These are phyloP conservation scores for Lyophyllum shimeji DNA, from an alignment of 768 basidiomycete species.

Conservation along the genomic window DNA sequence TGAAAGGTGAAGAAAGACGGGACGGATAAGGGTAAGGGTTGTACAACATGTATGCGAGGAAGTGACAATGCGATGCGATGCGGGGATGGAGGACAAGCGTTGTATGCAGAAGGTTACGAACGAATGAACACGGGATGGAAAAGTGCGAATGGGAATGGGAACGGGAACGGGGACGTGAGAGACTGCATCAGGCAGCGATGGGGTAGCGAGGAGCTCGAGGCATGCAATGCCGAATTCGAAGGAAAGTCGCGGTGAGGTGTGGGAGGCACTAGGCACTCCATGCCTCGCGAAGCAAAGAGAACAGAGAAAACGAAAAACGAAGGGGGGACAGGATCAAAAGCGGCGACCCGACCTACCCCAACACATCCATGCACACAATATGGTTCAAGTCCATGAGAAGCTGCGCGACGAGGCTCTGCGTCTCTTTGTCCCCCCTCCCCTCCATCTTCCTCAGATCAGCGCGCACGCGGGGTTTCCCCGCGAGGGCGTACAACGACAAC, in stretches of 20 bases:
- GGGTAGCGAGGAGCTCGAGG: too few relatives aligned
- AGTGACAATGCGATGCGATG: too few relatives aligned
- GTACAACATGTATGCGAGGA: too few relatives aligned
- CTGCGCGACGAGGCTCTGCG: background rate
- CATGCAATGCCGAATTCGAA: too few relatives aligned
- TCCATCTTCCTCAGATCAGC: background rate
- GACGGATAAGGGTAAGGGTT: too few relatives aligned
- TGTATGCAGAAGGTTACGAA: background rate
- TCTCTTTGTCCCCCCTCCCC: background rate
- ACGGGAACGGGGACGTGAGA: background rate
- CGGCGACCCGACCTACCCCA: background rate
- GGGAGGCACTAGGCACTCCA: too few relatives aligned
- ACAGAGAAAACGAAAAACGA: background rate
- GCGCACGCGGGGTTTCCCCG: background rate
- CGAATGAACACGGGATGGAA: background rate
- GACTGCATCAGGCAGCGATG: too few relatives aligned
- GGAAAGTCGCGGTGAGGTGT: too few relatives aligned
- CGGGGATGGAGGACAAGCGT: background rate
- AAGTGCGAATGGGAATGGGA: too few relatives aligned
- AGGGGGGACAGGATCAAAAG: background rate
- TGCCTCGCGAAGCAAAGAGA: background rate
- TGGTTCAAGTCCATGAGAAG: slow-evolving; percentile 5
- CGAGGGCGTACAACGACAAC: background rate
- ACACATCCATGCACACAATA: background rate
- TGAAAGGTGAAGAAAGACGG: too few relatives aligned